Conservation (phyloP, 139 green algal genomes). For the Volvox reticuliferus region DNA sequence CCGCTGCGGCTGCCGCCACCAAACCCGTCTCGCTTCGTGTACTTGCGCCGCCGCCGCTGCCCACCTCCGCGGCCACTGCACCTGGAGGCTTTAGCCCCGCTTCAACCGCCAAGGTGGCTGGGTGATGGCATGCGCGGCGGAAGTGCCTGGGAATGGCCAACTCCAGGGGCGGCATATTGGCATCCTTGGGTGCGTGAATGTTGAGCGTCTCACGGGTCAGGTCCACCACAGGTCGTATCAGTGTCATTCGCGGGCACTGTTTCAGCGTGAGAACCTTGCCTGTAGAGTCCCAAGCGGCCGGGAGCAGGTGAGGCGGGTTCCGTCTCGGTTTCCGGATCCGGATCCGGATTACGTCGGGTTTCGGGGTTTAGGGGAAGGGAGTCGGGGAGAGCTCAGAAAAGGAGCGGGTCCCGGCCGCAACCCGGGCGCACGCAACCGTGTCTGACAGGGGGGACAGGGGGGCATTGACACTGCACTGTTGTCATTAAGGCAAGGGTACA, state of each 20-base stretch:
- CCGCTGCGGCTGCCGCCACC: conserved; percentile 23
- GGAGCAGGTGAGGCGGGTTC: no score
- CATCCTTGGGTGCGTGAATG: background rate
- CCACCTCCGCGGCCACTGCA: background rate
- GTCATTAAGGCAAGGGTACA: no score
- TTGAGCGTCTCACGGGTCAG: conserved; percentile 49
- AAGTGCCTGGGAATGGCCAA: conserved; percentile 10
- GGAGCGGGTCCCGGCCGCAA: no score
- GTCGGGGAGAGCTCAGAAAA: no score
- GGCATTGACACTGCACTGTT: no score
- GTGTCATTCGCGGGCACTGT: conserved; percentile 63
- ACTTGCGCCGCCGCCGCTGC: background rate
- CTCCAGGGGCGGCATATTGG: conserved; percentile 9
- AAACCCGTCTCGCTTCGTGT: background rate
- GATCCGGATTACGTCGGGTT: no score
- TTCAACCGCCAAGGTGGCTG: background rate
- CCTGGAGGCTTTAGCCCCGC: background rate
- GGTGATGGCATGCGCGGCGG: no score
- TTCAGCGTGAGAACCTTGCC: conserved; percentile 77
- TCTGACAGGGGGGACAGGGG: no score
- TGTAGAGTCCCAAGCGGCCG: background rate
- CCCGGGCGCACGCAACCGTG: no score
- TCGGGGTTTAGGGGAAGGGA: no score
- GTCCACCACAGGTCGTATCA: conserved; percentile 72
- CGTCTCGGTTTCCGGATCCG: no score